Base-by-base conservation (phyloP, 108 stramenopile species). In the Aurantiochytrium sp. region DNA sequence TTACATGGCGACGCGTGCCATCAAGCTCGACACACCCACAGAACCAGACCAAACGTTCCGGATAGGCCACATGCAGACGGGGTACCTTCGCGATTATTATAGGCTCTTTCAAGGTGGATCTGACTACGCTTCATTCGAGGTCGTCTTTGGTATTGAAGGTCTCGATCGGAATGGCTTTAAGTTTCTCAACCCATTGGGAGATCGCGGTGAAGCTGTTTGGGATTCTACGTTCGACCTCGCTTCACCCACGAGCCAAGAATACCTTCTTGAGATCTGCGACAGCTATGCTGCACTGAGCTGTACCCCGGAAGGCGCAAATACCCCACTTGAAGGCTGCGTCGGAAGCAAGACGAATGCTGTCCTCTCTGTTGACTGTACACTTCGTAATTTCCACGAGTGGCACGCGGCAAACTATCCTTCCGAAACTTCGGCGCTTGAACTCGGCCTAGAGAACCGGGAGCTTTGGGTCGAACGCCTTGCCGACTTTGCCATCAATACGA, bases 11-110 rank as follows among this genome's bases (percentile, higher is more conserved):
- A 53, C 29, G 18, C 19, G 25, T n/a, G 89, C 87, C 51, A 5
- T 83, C 49, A 51, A 87, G 58, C 89, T 91, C 21, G 64, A 58
- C n/a, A 60, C 89, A 35, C 91, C 91, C 28, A 87, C 43, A 4
- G 83, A 91, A 58, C 90, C 57, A 35, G 91, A 91, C 83, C 19
- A 90, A 87, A 87, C 72, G 60, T 91, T 88, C 44, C 42, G 5
- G 16, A 1, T 5, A 0, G 23, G 8, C 28, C 91, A 91, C 90
- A 91, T 91, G 89, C 60, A 87, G 28, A 21, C 57, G 25, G 64
- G 83, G 6, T 10, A 45, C 29, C 4, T 35, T 12, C 55, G 90
- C 59, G 45, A 57, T 29, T 58, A 25, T 12, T 19, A 49, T 28
- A 51, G 89, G 42, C 59, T 58, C 58, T 83, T 59, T 69, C 35